Evolutionary conservation across 805 yeast genomes (phyloP).

Genomic region (Maudiozyma pseudohumilis): DNA sequence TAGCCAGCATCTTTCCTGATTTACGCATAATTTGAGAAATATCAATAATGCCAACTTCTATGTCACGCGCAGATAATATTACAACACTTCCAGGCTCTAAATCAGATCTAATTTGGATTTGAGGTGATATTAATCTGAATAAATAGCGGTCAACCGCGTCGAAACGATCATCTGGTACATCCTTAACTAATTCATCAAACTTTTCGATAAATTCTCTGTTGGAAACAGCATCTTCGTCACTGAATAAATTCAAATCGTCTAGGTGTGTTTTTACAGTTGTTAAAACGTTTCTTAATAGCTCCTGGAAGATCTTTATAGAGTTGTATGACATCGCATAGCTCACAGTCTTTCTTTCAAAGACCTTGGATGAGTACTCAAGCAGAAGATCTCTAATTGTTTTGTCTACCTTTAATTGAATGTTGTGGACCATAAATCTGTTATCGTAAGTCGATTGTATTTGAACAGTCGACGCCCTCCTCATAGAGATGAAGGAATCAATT

Average conservation of each 20-base stretch:
- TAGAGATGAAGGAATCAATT: conserved; percentile 24
- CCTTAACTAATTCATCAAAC: conserved; percentile 40
- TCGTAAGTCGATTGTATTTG: conserved; percentile 34
- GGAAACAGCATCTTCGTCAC: conserved; percentile 16
- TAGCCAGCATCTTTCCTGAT: conserved; percentile 19
- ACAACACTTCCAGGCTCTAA: conserved; percentile 39
- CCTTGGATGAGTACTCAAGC: conserved; percentile 36
- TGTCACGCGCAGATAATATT: conserved; percentile 45
- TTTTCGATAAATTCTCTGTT: conserved; percentile 31
- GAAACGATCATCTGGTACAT: conserved; percentile 30
- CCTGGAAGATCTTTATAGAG: conserved; percentile 41
- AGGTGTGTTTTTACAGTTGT: conserved; percentile 10
- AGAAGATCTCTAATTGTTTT: conserved; percentile 39
- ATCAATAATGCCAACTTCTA: conserved; percentile 45
- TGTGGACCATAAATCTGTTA: conserved; percentile 49
- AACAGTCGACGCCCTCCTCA: conserved; percentile 24
- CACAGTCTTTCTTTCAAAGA: conserved; percentile 35
- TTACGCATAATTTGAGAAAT: conserved; percentile 32
- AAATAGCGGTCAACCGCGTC: conserved; percentile 43
- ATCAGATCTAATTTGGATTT: conserved; percentile 45
- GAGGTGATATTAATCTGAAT: conserved; percentile 50
- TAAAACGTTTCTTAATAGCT: conserved; percentile 23
- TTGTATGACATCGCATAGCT: conserved; percentile 39
- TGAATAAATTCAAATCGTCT: conserved; percentile 3
- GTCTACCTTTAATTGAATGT: conserved; percentile 47